Percentiles rank a stretch among this genome's conserved stretches.
phyloP scores from a whole-genome alignment of 2,329 filamentous ascomycete species.

The Neurospora crassa region DNA sequence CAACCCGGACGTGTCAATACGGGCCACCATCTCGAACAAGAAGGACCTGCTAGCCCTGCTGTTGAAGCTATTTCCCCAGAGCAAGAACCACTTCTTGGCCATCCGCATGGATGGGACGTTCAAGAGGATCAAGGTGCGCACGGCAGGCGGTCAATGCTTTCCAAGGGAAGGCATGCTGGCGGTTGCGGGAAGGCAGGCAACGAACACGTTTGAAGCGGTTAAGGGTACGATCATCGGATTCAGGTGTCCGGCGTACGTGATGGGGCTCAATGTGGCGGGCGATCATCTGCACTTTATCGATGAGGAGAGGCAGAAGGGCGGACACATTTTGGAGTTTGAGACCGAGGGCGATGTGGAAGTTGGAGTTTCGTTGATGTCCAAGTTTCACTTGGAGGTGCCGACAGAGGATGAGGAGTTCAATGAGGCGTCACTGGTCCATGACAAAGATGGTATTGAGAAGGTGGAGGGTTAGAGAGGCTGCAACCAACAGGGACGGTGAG shows the following conservation, averaged over 20 bases:
- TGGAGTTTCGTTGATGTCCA: constrained; percentile 19
- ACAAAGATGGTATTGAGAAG: constrained; percentile 21
- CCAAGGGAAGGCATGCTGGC: constrained; percentile 21
- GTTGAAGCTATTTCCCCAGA: constrained; percentile 15
- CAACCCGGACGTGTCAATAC: constrained; percentile 13
- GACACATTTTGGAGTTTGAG: constrained; percentile 23
- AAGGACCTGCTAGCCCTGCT: constrained; percentile 18
- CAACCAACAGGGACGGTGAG: neutral
- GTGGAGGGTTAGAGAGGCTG: constrained; percentile 21
- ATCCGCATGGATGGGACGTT: constrained; percentile 24
- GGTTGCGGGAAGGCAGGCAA: constrained; percentile 21
- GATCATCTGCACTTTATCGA: constrained; percentile 27
- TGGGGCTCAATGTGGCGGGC: constrained; percentile 26
- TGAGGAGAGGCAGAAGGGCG: constrained; percentile 21
- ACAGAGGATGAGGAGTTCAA: constrained; percentile 25
- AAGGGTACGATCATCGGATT: constrained; percentile 25
- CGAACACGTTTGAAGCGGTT: constrained; percentile 19
- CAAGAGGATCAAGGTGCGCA: constrained; percentile 21
- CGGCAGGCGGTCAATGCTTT: constrained; percentile 22
- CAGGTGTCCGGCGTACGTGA: constrained; percentile 22
- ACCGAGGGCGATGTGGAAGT: constrained; percentile 24
- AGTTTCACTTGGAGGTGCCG: constrained; percentile 24
- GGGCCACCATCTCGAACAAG: constrained; percentile 20
- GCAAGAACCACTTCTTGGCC: constrained; percentile 22
- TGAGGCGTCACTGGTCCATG: constrained; percentile 19